Evolutionary conservation across 2,329 filamentous ascomycete species (phyloP).

Genomic region (Penicillium sp.): DNA sequence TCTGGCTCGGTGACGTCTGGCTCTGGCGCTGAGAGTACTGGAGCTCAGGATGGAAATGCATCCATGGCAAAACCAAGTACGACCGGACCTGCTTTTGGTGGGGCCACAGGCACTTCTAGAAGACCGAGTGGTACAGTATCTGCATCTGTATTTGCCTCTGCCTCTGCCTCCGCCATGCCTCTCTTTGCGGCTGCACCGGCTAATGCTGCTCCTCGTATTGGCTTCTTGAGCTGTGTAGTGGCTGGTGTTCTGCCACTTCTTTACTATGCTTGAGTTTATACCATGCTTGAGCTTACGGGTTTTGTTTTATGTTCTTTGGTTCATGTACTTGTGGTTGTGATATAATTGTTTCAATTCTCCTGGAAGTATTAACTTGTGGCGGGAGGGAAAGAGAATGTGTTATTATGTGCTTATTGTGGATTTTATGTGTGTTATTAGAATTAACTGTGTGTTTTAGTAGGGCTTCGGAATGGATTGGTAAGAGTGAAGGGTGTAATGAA

Average conservation of each 20-base stretch:
- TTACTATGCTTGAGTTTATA: neutral
- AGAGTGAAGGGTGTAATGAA: too few relatives aligned
- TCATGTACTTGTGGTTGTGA: neutral
- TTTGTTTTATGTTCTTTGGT: neutral
- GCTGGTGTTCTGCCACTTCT: slow-evolving; percentile 2
- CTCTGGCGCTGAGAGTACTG: neutral
- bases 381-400: neutral
- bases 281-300: neutral
- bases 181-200: neutral
- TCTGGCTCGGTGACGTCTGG: neutral
- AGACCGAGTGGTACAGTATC: neutral
- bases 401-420: too few relatives aligned
- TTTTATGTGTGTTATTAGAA: too few relatives aligned
- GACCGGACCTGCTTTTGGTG: neutral
- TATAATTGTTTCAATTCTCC: neutral
- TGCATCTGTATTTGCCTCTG: neutral
- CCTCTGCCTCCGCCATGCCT: neutral
- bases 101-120: neutral
- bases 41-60: neutral
- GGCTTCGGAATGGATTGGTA: too few relatives aligned
- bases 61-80: neutral
- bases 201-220: neutral
- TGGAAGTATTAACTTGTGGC: neutral
- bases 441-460: too few relatives aligned
- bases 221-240: slow-evolving; percentile 4